Evolutionary conservation across 352 stramenopile species (phyloP).

Genomic region (Globisporangium mamillatum): DNA sequence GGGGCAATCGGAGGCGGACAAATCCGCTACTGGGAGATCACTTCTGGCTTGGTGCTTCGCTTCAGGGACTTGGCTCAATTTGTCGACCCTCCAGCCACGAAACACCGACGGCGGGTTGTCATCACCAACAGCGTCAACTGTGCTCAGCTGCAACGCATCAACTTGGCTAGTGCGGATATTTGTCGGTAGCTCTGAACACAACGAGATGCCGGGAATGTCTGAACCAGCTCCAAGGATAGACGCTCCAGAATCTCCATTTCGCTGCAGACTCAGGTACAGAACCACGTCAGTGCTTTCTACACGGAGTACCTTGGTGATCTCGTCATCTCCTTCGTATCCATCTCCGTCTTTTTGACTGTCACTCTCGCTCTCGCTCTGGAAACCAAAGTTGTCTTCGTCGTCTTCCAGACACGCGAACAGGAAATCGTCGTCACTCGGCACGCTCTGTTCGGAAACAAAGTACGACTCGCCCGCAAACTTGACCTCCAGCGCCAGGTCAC

Average conservation of each 20-base stretch:
- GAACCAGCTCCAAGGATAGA: neutral
- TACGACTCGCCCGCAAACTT: constrained; percentile 10
- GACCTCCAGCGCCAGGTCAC: constrained; percentile 1
- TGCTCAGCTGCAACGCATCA: neutral
- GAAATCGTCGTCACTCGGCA: neutral
- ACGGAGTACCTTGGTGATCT: constrained; percentile 4
- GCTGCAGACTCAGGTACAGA: neutral
- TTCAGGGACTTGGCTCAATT: neutral
- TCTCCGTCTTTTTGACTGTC: too few relatives aligned
- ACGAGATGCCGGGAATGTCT: neutral
- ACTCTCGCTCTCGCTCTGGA: neutral
- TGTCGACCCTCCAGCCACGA: neutral
- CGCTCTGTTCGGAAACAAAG: neutral
- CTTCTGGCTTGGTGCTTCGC: neutral
- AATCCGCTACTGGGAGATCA: neutral
- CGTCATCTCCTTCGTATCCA: neutral
- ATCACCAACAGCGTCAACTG: neutral
- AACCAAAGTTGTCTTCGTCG: neutral
- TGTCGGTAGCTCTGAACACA: neutral
- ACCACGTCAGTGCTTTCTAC: constrained; percentile 10
- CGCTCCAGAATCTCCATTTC: neutral
- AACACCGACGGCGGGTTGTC: neutral
- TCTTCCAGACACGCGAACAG: neutral
- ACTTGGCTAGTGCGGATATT: neutral
- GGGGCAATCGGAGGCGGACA: neutral